phyloP scores from a whole-genome alignment of 2,329 filamentous ascomycete species.

The Falciphora oryzae region DNA sequence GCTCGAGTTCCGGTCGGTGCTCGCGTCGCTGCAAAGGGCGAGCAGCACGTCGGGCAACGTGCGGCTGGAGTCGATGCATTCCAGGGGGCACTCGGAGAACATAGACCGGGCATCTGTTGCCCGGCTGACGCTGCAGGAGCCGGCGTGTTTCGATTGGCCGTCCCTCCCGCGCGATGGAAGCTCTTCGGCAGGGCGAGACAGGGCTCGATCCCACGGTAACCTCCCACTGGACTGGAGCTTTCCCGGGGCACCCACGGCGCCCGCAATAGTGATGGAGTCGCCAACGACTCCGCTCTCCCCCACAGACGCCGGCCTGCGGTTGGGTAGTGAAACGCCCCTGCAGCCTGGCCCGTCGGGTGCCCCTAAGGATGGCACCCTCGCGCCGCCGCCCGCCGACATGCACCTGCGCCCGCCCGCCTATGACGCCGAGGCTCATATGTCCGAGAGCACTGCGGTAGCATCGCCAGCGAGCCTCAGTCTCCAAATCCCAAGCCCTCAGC shows the following conservation, averaged over 20 bases:
- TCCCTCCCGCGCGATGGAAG: neutral
- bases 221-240: constrained; percentile 24
- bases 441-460: constrained; percentile 6
- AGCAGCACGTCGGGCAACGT: constrained; percentile 63
- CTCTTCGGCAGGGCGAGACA: constrained; percentile 19
- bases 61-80: constrained; percentile 61
- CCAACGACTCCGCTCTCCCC: neutral
- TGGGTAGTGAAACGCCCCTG: neutral
- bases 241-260: constrained; percentile 32
- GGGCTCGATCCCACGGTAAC: constrained; percentile 44
- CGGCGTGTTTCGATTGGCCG: neutral
- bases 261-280: constrained; percentile 19
- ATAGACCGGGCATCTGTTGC: neutral
- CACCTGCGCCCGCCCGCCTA: constrained; percentile 17
- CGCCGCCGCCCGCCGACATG: constrained; percentile 12
- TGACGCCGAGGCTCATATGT: neutral
- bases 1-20: constrained; percentile 84
- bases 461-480: constrained; percentile 29
- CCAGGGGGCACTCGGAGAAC: constrained; percentile 65
- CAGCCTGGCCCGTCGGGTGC: neutral
- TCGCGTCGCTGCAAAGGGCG: constrained; percentile 80
- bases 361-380: constrained; percentile 5
- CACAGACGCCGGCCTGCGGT: neutral
- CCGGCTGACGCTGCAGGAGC: neutral
- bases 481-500: constrained; percentile 40